Base-by-base conservation (phyloP, 345 rosid genomes). In the Trapa bicornis region DNA sequence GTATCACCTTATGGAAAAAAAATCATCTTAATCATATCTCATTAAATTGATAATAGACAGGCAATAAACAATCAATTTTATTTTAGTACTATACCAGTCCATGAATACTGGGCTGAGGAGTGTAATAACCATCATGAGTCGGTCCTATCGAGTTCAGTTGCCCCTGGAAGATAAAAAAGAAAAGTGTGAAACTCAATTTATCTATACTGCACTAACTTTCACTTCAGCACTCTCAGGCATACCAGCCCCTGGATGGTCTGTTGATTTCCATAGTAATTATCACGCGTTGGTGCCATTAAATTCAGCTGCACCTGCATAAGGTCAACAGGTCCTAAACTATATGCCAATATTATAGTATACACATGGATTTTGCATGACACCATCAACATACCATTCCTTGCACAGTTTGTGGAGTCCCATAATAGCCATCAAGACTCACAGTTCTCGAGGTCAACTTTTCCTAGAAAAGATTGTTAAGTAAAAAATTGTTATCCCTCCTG, bases 211-310 rank as follows among this genome's bases (percentile, higher is more conserved):
- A 45, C 11, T 45, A 6, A 45, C 2, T 7, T 45, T 54, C 9
- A 54, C 29, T n/a, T 5, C 7, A 54, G 48, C 2, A 54, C 8
- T 29, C 50, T 15, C 57, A 29, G 39, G 39, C 80, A 35, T 78
- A 84, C 88, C 84, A 84, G 82, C 47, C 86, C 86, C 70, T 80
- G 88, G 57, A 84, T 81, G 4, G 79, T 72, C 71, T 76, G 84
- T 69, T 80, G 88, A 75, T 72, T 78, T 57, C 80, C 81, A 62
- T 80, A 84, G 78, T 74, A 81, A 71, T 71, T 80, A 75, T 81
- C 86, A 11, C 82, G 86, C 12, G 84, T 78, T 64, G 87, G 87
- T 33, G 79, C 88, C 85, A 84, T 84, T 71, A 84, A 72, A 77
- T 84, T 84, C 67, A 84, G 73, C 65, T 80, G 88, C 64, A 84